These are phyloP conservation scores for Xylariaceae sp. DNA, from an alignment of 2,329 filamentous ascomycete species.

Conservation along the genomic window DNA sequence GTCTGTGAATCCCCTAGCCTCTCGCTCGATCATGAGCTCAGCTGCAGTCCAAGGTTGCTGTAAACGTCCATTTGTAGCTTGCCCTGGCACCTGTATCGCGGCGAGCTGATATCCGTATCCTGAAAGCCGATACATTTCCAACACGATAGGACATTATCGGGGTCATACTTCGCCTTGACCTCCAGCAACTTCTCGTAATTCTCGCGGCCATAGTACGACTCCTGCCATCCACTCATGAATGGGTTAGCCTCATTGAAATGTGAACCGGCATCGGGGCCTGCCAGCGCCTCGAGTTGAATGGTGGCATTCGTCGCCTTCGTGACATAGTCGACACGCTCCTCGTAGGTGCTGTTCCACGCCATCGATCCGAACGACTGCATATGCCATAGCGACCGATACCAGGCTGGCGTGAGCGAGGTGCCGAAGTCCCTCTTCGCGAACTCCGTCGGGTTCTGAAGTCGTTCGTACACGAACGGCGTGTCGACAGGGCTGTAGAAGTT, in stretches of 20 bases:
- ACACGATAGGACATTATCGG: conserved; percentile 15
- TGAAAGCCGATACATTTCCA: conserved; percentile 21
- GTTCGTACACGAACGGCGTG: conserved; percentile 17
- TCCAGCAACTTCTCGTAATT: conserved; percentile 18
- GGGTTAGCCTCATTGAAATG: conserved; percentile 23
- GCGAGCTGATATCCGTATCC: conserved; percentile 15
- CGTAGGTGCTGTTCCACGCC: conserved; percentile 21
- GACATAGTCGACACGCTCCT: conserved; percentile 13
- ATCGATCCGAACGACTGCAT: conserved; percentile 15
- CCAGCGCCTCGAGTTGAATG: conserved; percentile 16
- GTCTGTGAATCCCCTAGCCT: not conserved
- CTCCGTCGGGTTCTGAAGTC: conserved; percentile 4
- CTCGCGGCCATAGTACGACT: conserved; percentile 18
- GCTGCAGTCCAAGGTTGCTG: conserved; percentile 13
- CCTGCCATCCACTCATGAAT: conserved; percentile 20
- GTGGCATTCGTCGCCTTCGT: conserved; percentile 19
- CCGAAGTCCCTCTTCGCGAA: conserved; percentile 4
- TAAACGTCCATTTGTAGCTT: conserved; percentile 19
- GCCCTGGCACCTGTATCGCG: conserved; percentile 16
- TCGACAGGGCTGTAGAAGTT: conserved; percentile 19
- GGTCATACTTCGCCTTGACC: conserved; percentile 20
- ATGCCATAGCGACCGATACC: conserved; percentile 21
- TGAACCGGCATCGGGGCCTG: conserved; percentile 12
- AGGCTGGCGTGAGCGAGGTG: conserved; percentile 19
- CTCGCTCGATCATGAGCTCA: conserved; percentile 9